Evolutionary conservation across 768 basidiomycete species (phyloP).

Genomic region (Tricholoma bakamatsutake): DNA sequence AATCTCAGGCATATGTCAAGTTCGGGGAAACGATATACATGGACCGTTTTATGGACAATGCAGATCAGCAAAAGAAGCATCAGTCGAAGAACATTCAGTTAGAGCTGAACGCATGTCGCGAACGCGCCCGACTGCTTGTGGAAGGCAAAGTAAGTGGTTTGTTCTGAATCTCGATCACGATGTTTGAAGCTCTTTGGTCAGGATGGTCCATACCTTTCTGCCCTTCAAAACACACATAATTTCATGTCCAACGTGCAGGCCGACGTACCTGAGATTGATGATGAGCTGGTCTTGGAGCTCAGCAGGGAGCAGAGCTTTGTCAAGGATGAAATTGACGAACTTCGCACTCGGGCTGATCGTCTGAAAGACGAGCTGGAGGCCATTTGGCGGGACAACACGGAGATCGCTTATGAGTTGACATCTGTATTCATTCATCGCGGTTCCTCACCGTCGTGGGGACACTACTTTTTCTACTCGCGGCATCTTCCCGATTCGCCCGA

Average conservation of each 20-base stretch:
- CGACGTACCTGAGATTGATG: conserved; percentile 49
- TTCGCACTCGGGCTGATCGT: conserved; percentile 40
- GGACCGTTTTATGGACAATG: conserved; percentile 86
- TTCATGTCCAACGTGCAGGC: conserved; percentile 48
- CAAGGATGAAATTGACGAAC: conserved; percentile 48
- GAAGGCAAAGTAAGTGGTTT: conserved; percentile 58
- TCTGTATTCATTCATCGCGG: conserved; percentile 96
- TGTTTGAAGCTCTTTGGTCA: conserved; percentile 19
- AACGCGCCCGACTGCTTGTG: conserved; percentile 60
- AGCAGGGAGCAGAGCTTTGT: conserved; percentile 48
- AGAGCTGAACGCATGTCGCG: conserved; percentile 57
- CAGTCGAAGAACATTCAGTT: conserved; percentile 65
- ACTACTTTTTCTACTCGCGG: conserved; percentile 95
- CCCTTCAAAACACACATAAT: conserved; percentile 48
- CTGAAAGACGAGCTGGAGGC: conserved; percentile 69
- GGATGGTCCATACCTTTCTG: conserved; percentile 56
- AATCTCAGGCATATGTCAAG: conserved; percentile 92
- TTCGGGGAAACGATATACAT: conserved; percentile 84
- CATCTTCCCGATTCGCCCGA: conserved; percentile 77
- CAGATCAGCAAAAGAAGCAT: conserved; percentile 63
- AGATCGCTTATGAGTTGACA: conserved; percentile 81
- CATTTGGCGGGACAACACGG: conserved; percentile 64
- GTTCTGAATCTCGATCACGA: background rate
- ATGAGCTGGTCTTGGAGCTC: conserved; percentile 47
- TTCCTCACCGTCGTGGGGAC: conserved; percentile 79